These are phyloP conservation scores for Phytophthora colocasiae DNA, from an alignment of 352 stramenopile genomes.

Conservation along the genomic window DNA sequence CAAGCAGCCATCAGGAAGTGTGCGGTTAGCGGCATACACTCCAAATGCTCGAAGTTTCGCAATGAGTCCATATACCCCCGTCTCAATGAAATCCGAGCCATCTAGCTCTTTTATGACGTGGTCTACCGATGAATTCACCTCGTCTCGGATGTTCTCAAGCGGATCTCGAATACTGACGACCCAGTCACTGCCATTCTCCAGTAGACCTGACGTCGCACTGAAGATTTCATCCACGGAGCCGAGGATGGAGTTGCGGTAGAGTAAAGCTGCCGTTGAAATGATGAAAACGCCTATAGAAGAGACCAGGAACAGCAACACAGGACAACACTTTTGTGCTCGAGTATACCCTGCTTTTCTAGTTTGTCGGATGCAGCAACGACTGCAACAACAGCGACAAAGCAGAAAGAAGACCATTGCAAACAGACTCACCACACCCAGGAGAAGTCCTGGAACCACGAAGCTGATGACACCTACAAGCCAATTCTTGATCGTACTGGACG, in stretches of 20 bases:
- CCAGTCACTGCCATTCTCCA: slow-evolving; percentile 47
- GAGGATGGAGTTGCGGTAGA: slow-evolving; percentile 62
- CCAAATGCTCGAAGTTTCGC: slow-evolving; percentile 41
- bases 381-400: slow-evolving; percentile 75
- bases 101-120: slow-evolving; percentile 40
- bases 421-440: slow-evolving; percentile 55
- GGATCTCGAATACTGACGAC: slow-evolving; percentile 48
- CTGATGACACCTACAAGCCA: slow-evolving; percentile 50
- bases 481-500: slow-evolving; percentile 41
- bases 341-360: slow-evolving; percentile 59
- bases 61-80: slow-evolving; percentile 42
- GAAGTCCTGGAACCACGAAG: slow-evolving; percentile 57
- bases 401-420: slow-evolving; percentile 71
- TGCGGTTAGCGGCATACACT: slow-evolving; percentile 39
- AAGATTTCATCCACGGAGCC: slow-evolving; percentile 53
- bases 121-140: slow-evolving; percentile 40
- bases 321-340: slow-evolving; percentile 59
- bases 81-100: slow-evolving; percentile 56
- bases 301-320: slow-evolving; percentile 65
- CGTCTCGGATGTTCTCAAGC: slow-evolving; percentile 56
- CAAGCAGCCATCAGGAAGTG: slow-evolving; percentile 48
- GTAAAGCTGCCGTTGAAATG: slow-evolving; percentile 47
- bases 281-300: slow-evolving; percentile 54
- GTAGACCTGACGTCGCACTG: slow-evolving; percentile 32
- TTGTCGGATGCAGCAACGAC: slow-evolving; percentile 55